Evolutionary conservation across 139 green algal genomes (phyloP).

Genomic region (Marvania coccoides): DNA sequence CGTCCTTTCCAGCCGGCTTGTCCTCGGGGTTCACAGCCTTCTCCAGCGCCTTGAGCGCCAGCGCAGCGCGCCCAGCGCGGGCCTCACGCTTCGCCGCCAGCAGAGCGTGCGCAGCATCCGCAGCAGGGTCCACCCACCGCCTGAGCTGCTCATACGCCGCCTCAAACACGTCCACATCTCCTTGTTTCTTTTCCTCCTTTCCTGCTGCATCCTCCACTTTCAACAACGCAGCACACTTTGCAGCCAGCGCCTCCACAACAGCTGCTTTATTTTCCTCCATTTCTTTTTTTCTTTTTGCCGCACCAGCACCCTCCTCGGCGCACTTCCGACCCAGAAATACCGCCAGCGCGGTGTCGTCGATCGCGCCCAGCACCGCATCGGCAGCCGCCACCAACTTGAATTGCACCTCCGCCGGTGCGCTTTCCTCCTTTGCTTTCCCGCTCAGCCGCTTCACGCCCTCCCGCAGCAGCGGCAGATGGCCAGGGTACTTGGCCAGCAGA

Average conservation of each 20-base stretch:
- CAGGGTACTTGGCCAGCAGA: constrained; percentile 34
- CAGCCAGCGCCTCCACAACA: constrained; percentile 55
- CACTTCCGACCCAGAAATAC: constrained; percentile 46
- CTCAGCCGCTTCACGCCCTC: constrained; percentile 47
- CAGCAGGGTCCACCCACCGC: constrained; percentile 56
- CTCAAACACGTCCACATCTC: constrained; percentile 7
- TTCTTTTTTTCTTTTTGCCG: constrained; percentile 23
- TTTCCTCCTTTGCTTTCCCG: not conserved
- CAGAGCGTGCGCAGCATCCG: constrained; percentile 35
- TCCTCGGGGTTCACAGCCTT: constrained; percentile 32
- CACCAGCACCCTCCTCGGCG: constrained; percentile 42
- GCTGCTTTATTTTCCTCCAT: constrained; percentile 51
- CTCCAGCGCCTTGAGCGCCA: constrained; percentile 26
- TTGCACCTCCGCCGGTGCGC: not conserved
- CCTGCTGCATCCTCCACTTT: constrained; percentile 20
- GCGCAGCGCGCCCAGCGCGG: constrained; percentile 23
- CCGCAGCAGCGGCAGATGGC: constrained; percentile 61
- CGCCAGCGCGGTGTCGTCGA: constrained; percentile 49
- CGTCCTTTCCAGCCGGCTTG: constrained; percentile 25
- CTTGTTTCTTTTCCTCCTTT: not conserved
- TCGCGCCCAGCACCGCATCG: constrained; percentile 39
- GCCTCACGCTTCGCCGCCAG: constrained; percentile 56
- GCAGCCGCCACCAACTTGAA: constrained; percentile 32
- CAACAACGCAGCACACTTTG: constrained; percentile 45
- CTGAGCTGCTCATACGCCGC: constrained; percentile 36